phyloP scores from a whole-genome alignment of 495 filamentous ascomycete species.

The Hypoxylon perforatum region DNA sequence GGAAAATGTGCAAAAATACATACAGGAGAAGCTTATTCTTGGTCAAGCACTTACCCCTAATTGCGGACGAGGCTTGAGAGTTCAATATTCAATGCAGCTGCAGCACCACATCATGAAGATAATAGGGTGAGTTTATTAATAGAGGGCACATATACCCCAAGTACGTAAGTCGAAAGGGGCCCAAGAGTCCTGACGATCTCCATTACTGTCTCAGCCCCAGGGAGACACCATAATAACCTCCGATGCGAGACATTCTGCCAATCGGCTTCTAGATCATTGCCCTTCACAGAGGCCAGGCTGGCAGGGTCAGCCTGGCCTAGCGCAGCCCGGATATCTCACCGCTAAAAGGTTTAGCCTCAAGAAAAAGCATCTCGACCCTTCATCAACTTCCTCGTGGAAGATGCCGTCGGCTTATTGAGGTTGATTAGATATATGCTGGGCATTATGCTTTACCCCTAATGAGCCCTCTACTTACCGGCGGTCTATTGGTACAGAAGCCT shows the following conservation, averaged over 20 bases:
- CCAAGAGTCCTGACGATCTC: constrained; percentile 16
- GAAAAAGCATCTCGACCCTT: background rate
- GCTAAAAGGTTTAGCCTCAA: background rate
- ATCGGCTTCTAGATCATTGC: constrained; percentile 32
- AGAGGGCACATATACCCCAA: constrained; percentile 1
- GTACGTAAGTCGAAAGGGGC: constrained; percentile 21
- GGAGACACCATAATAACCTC: constrained; percentile 26
- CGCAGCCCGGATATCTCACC: constrained; percentile 9
- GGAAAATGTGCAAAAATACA: background rate
- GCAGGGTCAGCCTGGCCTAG: constrained; percentile 16
- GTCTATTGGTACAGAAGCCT: background rate
- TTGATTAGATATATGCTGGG: background rate
- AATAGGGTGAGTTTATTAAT: background rate
- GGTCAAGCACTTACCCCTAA: background rate
- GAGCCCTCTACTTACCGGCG: background rate
- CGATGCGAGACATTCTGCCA: constrained; percentile 31
- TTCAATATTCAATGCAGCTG: background rate
- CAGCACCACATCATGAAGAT: background rate
- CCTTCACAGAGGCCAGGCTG: constrained; percentile 5
- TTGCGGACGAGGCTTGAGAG: background rate
- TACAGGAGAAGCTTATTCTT: background rate
- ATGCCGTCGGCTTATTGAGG: constrained; percentile 4
- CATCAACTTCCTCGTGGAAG: constrained; percentile 1
- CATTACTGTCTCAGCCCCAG: constrained; percentile 20
- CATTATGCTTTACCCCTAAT: background rate